phyloP scores from a whole-genome alignment of 225 moss, liverwort and hornwort species.

The Takakia lepidozioides region DNA sequence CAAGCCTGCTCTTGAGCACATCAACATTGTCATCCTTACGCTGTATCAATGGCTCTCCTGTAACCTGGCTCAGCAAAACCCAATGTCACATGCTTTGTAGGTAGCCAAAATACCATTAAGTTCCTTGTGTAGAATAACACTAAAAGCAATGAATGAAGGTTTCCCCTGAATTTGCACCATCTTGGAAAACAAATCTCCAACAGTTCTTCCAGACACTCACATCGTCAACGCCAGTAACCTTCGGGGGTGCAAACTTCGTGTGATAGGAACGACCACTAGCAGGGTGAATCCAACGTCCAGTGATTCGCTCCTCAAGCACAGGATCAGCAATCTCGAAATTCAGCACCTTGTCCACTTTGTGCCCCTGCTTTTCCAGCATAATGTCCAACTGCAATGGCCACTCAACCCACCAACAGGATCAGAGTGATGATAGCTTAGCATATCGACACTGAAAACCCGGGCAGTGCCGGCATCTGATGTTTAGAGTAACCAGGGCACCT shows the following conservation, averaged over 20 bases:
- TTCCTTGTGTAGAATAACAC: not conserved
- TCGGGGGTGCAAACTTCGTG: constrained; percentile 73
- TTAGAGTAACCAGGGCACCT: too few species aligned
- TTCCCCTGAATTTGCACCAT: not conserved
- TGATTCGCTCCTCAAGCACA: constrained; percentile 77
- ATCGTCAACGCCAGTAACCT: constrained; percentile 62
- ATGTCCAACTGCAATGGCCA: constrained; percentile 69
- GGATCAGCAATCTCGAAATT: constrained; percentile 75
- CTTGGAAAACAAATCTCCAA: not conserved
- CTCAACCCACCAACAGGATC: not conserved
- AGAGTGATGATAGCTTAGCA: not conserved
- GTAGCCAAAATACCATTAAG: too few species aligned
- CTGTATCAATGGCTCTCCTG: constrained; percentile 79
- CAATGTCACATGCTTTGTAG: not conserved
- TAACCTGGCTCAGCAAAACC: constrained; percentile 16
- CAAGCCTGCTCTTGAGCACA: constrained; percentile 66
- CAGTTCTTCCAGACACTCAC: constrained; percentile 17
- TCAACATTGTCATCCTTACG: constrained; percentile 73
- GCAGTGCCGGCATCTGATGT: too few species aligned
- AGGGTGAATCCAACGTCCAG: constrained; percentile 87
- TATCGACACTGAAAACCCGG: too few species aligned
- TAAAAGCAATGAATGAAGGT: not conserved
- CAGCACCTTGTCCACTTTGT: constrained; percentile 68
- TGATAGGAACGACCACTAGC: constrained; percentile 84
- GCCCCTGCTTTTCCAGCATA: constrained; percentile 66